phyloP scores from a whole-genome alignment of 805 yeast genomes.

The Cephaloascus fragrans region DNA sequence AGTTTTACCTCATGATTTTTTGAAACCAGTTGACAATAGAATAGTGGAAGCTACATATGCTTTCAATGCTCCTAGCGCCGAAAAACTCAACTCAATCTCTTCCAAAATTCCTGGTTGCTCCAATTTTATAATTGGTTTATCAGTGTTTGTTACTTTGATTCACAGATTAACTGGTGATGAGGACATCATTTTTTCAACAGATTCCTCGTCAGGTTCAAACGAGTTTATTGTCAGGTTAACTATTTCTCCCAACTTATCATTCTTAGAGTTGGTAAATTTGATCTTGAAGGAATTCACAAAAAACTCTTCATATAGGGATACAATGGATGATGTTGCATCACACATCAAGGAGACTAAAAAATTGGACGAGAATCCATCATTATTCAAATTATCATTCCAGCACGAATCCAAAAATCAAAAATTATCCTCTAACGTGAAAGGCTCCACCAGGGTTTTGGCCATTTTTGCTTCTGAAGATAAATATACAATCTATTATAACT shows the following conservation, averaged over 20 bases:
- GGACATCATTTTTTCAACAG: conserved; percentile 80
- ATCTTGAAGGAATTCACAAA: conserved; percentile 30
- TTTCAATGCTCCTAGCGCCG: conserved; percentile 14
- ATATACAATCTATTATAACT: conserved; percentile 56
- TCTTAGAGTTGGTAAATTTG: conserved; percentile 39
- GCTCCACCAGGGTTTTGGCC: conserved; percentile 58
- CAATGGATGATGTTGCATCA: conserved; percentile 48
- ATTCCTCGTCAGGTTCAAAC: conserved; percentile 27
- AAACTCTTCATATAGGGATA: conserved; percentile 23
- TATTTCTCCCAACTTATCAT: conserved; percentile 45
- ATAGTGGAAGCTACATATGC: conserved; percentile 51
- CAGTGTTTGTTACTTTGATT: conserved; percentile 62
- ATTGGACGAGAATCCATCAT: conserved; percentile 48
- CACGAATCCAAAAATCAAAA: conserved; percentile 28
- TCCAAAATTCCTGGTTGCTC: conserved; percentile 5
- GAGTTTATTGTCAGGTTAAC: conserved; percentile 56
- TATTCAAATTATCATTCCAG: conserved; percentile 54
- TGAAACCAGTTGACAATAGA: conserved; percentile 62
- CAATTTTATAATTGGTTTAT: conserved; percentile 43
- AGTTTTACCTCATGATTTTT: conserved; percentile 80
- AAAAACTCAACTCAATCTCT: neutral
- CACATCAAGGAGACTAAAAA: conserved; percentile 38
- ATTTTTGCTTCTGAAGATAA: conserved; percentile 28
- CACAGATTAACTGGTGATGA: conserved; percentile 89
- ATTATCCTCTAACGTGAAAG: conserved; percentile 36